Evolutionary conservation across 495 filamentous ascomycete genomes (phyloP).

Genomic region (Articulospora tetracladia): DNA sequence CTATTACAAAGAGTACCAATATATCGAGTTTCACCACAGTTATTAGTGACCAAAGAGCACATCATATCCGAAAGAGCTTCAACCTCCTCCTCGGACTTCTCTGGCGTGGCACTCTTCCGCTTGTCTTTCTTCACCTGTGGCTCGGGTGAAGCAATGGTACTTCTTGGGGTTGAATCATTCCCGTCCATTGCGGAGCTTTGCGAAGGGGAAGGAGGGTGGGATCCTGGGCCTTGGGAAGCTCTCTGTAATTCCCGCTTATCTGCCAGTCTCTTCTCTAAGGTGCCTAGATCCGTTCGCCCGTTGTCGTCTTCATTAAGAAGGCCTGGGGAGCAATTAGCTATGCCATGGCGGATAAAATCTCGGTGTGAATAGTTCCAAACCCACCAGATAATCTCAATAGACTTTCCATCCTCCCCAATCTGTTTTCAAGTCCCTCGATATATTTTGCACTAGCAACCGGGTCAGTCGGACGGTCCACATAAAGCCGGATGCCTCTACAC

Average conservation of each 20-base stretch:
- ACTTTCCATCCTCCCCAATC: conserved; percentile 89
- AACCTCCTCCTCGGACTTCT: conserved; percentile 62
- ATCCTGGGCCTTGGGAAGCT: conserved; percentile 18
- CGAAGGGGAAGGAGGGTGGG: conserved; percentile 22
- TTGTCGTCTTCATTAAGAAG: conserved; percentile 83
- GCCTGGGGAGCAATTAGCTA: conserved; percentile 28
- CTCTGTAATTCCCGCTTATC: conserved; percentile 19
- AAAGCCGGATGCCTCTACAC: background rate
- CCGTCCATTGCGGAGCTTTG: conserved; percentile 14
- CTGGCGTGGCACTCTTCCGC: conserved; percentile 25
- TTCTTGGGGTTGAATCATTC: conserved; percentile 20
- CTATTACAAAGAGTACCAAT: conserved; percentile 59
- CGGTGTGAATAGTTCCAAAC: conserved; percentile 6
- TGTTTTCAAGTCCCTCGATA: conserved; percentile 95
- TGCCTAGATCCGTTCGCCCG: conserved; percentile 84
- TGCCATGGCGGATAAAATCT: background rate
- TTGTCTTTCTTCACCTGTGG: conserved; percentile 21
- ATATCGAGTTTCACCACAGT: conserved; percentile 91
- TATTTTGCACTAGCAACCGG: conserved; percentile 75
- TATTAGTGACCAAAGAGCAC: conserved; percentile 98
- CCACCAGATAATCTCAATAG: conserved; percentile 76
- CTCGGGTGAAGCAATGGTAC: conserved; percentile 25
- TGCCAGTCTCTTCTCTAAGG: conserved; percentile 71
- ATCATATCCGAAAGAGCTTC: conserved; percentile 96
- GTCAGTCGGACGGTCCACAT: background rate